Conservation (phyloP, 2,329 filamentous ascomycete genomes). For the Berkeleyomyces rouxiae region DNA sequence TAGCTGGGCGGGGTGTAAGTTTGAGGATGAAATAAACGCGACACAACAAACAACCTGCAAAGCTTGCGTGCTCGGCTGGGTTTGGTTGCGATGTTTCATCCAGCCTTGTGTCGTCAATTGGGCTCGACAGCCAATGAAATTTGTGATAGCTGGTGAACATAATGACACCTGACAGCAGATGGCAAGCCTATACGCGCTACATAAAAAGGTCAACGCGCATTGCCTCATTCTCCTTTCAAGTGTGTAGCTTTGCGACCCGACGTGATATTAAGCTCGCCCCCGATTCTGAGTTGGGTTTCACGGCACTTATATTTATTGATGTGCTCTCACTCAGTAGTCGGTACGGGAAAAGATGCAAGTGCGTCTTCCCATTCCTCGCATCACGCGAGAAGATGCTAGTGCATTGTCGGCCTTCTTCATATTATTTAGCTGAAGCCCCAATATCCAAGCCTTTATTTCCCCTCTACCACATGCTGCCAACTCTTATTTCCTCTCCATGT, state of each 20-base stretch:
- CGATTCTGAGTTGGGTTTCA: background rate
- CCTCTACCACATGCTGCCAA: background rate
- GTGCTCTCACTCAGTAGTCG: background rate
- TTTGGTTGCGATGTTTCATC: background rate
- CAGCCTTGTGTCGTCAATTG: background rate
- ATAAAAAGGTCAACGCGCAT: background rate
- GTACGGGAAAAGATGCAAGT: background rate
- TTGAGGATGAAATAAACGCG: background rate
- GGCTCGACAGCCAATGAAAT: background rate
- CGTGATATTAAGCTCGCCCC: background rate
- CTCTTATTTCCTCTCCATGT: background rate
- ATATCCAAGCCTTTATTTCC: background rate
- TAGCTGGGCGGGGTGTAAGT: background rate
- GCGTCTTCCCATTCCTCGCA: background rate
- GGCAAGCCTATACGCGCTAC: background rate
- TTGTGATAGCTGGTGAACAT: background rate
- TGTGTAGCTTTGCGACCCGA: background rate
- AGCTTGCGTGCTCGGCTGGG: background rate
- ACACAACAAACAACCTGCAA: background rate
- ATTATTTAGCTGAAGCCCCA: background rate
- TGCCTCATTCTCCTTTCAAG: background rate
- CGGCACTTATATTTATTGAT: background rate
- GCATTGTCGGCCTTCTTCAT: too few species aligned
- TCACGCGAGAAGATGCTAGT: background rate
- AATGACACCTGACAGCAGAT: background rate